Conservation (phyloP, 1,139 yeast genomes). For the Saccharomyces hybrid region DNA sequence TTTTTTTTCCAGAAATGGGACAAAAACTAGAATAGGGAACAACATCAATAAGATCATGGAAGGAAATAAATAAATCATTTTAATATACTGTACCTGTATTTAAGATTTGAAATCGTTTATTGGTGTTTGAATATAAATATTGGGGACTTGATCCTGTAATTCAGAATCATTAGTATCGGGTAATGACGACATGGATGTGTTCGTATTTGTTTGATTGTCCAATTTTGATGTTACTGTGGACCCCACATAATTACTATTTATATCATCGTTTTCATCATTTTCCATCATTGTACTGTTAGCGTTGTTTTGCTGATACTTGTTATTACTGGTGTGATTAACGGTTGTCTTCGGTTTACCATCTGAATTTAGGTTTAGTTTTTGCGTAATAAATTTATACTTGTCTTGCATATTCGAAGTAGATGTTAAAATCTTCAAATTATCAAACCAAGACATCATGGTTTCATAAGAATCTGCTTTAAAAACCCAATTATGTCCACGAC, state of each 20-base stretch:
- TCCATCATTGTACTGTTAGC: background rate
- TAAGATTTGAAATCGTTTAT: slow-evolving; percentile 2
- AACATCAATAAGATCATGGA: background rate
- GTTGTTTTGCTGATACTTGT: slow-evolving; percentile 1
- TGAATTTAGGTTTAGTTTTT: slow-evolving; percentile 14
- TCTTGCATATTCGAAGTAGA: slow-evolving; percentile 19
- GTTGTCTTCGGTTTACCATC: slow-evolving; percentile 9
- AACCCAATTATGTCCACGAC: slow-evolving; percentile 84
- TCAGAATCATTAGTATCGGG: slow-evolving; percentile 16
- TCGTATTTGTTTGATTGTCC: slow-evolving; percentile 17
- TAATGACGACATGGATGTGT: slow-evolving; percentile 14
- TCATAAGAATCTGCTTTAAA: slow-evolving; percentile 77
- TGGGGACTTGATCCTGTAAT: slow-evolving; percentile 9
- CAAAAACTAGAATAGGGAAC: background rate
- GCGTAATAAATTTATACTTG: slow-evolving; percentile 20
- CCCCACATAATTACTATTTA: slow-evolving; percentile 7
- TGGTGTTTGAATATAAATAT: slow-evolving; percentile 13
- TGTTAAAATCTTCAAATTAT: slow-evolving; percentile 58
- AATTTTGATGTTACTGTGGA: slow-evolving; percentile 10
- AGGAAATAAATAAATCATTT: background rate
- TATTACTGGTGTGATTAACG: slow-evolving; percentile 4
- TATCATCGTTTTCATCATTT: slow-evolving; percentile 5
- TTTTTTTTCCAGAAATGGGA: background rate
- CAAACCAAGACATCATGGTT: slow-evolving; percentile 76
- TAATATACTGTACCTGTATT: background rate